Evolutionary conservation across 2,329 filamentous ascomycete genomes (phyloP).

Genomic region (Hymenoscyphus fructigenus): DNA sequence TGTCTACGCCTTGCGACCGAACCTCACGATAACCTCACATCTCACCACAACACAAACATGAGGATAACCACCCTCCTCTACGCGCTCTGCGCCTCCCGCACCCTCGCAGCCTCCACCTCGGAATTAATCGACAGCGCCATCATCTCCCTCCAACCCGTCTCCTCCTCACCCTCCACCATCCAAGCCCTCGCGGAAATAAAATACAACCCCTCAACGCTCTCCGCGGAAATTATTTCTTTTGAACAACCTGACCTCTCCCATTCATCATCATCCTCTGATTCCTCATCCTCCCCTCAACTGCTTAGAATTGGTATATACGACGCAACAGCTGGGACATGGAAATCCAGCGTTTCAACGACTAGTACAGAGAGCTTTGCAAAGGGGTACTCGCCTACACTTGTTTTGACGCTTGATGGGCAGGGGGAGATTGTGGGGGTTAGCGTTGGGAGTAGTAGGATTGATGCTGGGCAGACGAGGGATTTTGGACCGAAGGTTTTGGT

Average conservation of each 20-base stretch:
- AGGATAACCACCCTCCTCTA: slow-evolving; percentile 45
- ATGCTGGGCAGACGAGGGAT: slow-evolving; percentile 63
- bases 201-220: slow-evolving; percentile 49
- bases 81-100: slow-evolving; percentile 38
- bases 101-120: slow-evolving; percentile 28
- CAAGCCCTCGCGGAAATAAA: slow-evolving; percentile 55
- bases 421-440: slow-evolving; percentile 51
- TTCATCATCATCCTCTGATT: not conserved
- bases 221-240: slow-evolving; percentile 44
- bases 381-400: slow-evolving; percentile 58
- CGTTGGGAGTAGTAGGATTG: slow-evolving; percentile 56
- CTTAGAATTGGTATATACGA: slow-evolving; percentile 61
- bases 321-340: slow-evolving; percentile 46
- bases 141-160: slow-evolving; percentile 34
- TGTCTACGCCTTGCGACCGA: too few species aligned
- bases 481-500: slow-evolving; percentile 61
- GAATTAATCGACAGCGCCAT: slow-evolving; percentile 38
- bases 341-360: slow-evolving; percentile 55
- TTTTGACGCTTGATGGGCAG: slow-evolving; percentile 49
- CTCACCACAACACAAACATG: slow-evolving; percentile 23
- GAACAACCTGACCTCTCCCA: not conserved
- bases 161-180: slow-evolving; percentile 23
- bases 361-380: slow-evolving; percentile 58
- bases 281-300: slow-evolving; percentile 26
- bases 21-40: not conserved